A percentile compares a stretch with the other conserved stretches of the same genome.
phyloP scores from a whole-genome alignment of 192 early-diverging fungal species.

The Paraglomus occultum region DNA sequence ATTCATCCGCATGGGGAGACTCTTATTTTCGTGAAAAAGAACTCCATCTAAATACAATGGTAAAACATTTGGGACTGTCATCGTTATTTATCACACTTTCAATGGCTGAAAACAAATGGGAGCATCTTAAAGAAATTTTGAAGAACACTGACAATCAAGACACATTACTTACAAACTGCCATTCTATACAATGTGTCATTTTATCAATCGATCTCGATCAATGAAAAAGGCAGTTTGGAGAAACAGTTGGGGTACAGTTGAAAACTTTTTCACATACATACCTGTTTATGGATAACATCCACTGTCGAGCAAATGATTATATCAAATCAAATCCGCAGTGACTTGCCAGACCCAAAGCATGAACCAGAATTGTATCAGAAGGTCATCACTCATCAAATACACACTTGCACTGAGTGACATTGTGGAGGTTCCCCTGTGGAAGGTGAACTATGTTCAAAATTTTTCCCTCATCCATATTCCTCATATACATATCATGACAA shows the following conservation, averaged over 20 bases:
- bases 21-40: slow-evolving; percentile 10
- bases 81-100: slow-evolving; percentile 8
- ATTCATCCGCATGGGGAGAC: slow-evolving; percentile 6
- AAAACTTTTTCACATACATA: slow-evolving; percentile 8
- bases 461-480: not conserved
- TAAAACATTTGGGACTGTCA: not conserved
- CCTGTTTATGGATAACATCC: not conserved
- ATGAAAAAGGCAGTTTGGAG: not conserved
- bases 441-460: not conserved
- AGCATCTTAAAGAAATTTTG: not conserved
- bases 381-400: not conserved
- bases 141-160: slow-evolving; percentile 3
- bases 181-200: not conserved
- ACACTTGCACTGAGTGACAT: slow-evolving; percentile 4
- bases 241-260: not conserved
- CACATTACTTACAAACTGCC: slow-evolving; percentile 1
- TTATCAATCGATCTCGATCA: not conserved
- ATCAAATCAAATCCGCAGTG: not conserved
- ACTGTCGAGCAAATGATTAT: not conserved
- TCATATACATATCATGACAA: not conserved
- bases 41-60: not conserved
- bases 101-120: not conserved
- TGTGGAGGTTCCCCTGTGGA: not conserved
- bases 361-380: not conserved
- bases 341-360: not conserved